These are phyloP conservation scores for Ruellia speciosa DNA, from an alignment of 305 asterid species.

Conservation along the genomic window DNA sequence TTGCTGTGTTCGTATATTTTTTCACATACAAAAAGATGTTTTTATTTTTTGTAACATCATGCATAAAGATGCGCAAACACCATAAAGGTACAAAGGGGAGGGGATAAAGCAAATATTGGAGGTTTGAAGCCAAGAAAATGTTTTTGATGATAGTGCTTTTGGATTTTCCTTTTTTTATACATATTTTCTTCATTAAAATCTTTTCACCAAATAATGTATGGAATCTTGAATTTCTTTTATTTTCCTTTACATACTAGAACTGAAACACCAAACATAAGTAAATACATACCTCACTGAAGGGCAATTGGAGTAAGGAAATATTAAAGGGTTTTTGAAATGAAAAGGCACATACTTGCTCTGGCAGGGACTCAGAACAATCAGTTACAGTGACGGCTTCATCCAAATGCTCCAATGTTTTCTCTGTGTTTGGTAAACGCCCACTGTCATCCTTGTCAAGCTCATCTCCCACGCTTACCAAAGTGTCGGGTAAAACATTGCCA, in stretches of 20 bases:
- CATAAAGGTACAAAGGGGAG: no score
- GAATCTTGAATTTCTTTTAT: neutral
- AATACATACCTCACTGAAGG: no score
- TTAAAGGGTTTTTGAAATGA: neutral
- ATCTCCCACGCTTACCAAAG: conserved; percentile 27
- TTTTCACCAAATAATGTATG: neutral
- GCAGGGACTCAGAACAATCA: conserved; percentile 14
- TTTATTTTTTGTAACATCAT: no score
- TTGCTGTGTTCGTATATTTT: no score
- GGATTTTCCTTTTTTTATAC: no score
- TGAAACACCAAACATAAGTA: no score
- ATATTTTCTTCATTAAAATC: neutral
- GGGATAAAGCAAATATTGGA: no score
- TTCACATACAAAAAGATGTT: no score
- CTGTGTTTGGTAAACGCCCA: conserved; percentile 18
- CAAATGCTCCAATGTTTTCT: conserved; percentile 21
- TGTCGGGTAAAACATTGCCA: conserved; percentile 21
- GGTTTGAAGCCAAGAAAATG: no score
- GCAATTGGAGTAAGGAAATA: neutral
- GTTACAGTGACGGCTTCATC: conserved; percentile 14
- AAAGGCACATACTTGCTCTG: conserved; percentile 37
- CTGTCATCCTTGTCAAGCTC: conserved; percentile 21
- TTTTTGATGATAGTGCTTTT: no score
- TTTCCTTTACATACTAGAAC: neutral
- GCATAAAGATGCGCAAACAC: no score